These are phyloP conservation scores for Annulohypoxylon truncatum DNA, from an alignment of 2,329 filamentous ascomycete species.

Conservation along the genomic window DNA sequence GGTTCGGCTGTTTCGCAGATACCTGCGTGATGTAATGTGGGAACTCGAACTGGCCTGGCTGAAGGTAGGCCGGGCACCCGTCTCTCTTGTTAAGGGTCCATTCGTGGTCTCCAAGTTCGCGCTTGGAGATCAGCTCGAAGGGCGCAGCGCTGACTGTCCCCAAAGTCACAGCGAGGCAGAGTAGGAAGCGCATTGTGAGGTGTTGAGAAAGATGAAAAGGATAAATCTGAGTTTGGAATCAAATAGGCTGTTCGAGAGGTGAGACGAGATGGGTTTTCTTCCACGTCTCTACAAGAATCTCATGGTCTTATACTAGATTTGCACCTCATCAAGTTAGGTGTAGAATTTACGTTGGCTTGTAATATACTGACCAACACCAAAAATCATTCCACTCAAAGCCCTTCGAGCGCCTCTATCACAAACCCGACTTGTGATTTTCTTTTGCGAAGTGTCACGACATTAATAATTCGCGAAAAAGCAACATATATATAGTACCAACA, in stretches of 20 bases:
- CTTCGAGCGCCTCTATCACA: neutral
- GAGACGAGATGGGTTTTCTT: neutral
- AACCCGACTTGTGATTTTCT: neutral
- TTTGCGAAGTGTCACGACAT: conserved; percentile 10
- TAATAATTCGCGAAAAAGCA: conserved; percentile 22
- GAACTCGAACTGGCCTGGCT: conserved; percentile 46
- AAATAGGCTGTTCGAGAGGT: neutral
- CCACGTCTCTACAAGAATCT: neutral
- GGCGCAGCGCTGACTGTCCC: conserved; percentile 37
- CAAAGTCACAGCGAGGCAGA: conserved; percentile 15
- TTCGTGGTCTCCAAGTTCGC: conserved; percentile 42
- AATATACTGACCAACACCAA: neutral
- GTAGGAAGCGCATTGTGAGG: conserved; percentile 23
- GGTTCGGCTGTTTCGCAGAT: conserved; percentile 50
- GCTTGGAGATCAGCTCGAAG: conserved; percentile 47
- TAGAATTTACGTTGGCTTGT: neutral
- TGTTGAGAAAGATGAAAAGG: neutral
- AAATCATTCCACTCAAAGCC: neutral
- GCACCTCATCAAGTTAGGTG: neutral
- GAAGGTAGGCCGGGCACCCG: conserved; percentile 48
- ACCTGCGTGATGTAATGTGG: conserved; percentile 52
- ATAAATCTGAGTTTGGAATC: neutral
- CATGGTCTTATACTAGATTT: conserved; percentile 15
- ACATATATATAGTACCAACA: neutral
- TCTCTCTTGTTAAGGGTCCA: conserved; percentile 35